phyloP scores from a whole-genome alignment of 371 early-diverging fungal genomes.

The Nematocida major region DNA sequence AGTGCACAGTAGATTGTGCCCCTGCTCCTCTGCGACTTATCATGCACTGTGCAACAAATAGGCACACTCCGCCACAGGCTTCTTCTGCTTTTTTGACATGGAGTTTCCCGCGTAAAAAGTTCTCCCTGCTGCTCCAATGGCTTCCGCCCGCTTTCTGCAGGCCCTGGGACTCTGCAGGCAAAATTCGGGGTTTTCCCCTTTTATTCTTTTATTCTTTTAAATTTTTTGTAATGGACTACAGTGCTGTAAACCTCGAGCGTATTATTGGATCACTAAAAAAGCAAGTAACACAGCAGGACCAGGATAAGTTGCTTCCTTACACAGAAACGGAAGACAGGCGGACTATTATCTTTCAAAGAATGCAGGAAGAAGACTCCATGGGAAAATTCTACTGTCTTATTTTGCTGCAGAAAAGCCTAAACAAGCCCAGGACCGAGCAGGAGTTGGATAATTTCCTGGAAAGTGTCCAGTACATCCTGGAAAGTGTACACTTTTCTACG shows the following conservation, averaged over 20 bases:
- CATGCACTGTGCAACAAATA: too few species aligned
- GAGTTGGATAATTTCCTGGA: slow-evolving; percentile 20
- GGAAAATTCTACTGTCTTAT: slow-evolving; percentile 43
- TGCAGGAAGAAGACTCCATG: slow-evolving; percentile 23
- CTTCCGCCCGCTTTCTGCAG: too few species aligned
- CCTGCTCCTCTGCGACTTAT: too few species aligned
- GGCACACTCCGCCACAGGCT: too few species aligned
- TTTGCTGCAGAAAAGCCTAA: slow-evolving; percentile 33
- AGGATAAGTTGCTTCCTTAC: slow-evolving; percentile 14
- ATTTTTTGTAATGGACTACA: slow-evolving; percentile 12
- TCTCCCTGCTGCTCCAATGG: too few species aligned
- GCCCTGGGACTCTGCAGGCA: too few species aligned
- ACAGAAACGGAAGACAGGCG: not conserved
- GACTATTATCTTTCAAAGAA: slow-evolving; percentile 1
- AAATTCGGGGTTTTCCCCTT: too few species aligned
- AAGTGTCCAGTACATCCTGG: slow-evolving; percentile 10
- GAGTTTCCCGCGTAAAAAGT: too few species aligned
- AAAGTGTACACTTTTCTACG: not conserved
- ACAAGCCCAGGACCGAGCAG: not conserved
- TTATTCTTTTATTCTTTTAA: too few species aligned
- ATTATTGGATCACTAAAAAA: slow-evolving; percentile 16
- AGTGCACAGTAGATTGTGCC: too few species aligned
- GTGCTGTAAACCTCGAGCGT: not conserved
- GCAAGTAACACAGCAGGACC: not conserved
- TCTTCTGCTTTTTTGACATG: too few species aligned